Percentiles rank a stretch among this genome's conserved stretches.
These are phyloP conservation scores for Saccharomyces pastorianus DNA, from an alignment of 1,139 yeast species.

Conservation along the genomic window DNA sequence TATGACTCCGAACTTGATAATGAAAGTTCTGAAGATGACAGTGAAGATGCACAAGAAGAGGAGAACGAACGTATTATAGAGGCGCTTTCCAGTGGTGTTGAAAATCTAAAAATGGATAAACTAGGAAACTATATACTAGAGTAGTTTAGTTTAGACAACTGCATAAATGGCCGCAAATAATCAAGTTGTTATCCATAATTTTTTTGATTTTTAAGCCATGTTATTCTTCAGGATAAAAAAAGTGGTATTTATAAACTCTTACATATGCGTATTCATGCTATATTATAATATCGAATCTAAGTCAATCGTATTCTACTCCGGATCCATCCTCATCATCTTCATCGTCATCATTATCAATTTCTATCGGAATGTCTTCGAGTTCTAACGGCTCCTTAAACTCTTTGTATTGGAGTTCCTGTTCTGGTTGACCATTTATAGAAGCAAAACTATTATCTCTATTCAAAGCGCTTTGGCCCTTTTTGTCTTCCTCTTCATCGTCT, in stretches of 20 bases:
- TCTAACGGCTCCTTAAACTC: constrained; percentile 12
- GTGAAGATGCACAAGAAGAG: constrained; percentile 37
- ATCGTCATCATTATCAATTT: constrained; percentile 19
- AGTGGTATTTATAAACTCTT: not conserved
- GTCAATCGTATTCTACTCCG: constrained; percentile 35
- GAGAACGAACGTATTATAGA: constrained; percentile 68
- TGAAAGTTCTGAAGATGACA: constrained; percentile 32
- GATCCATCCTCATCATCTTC: constrained; percentile 36
- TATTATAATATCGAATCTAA: not conserved
- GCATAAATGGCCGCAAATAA: not conserved
- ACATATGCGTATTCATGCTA: not conserved
- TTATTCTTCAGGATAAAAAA: not conserved
- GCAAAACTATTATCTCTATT: not conserved
- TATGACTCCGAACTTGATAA: constrained; percentile 6
- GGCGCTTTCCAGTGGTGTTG: constrained; percentile 55
- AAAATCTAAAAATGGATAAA: constrained; percentile 65
- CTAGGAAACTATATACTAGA: constrained; percentile 72
- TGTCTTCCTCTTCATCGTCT: constrained; percentile 25
- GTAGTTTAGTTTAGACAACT: constrained; percentile 8
- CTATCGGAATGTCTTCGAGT: constrained; percentile 25
- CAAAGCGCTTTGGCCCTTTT: constrained; percentile 14
- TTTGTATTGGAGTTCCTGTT: constrained; percentile 5
- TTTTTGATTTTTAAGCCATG: not conserved
- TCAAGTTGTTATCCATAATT: not conserved
- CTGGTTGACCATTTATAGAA: not conserved